phyloP scores from a whole-genome alignment of 495 filamentous ascomycete species.

The Friedmanniomyces simplex region DNA sequence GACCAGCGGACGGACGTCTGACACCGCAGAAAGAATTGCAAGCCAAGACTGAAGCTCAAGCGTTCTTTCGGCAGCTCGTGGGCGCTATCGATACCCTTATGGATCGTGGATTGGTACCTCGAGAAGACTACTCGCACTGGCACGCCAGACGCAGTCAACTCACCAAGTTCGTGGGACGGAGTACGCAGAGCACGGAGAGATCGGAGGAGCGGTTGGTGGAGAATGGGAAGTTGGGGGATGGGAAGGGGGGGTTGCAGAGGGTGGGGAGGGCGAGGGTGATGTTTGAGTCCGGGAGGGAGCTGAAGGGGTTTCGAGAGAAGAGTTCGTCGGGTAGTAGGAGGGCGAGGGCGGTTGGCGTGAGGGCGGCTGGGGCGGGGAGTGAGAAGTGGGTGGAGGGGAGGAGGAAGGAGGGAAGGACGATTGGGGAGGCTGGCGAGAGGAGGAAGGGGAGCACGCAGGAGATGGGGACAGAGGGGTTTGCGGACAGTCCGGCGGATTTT shows the following conservation, averaged over 20 bases:
- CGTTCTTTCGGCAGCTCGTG: conserved; percentile 4
- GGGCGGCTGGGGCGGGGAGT: background rate
- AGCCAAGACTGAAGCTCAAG: background rate
- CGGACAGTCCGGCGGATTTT: conserved; percentile 4
- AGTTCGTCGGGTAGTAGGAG: background rate
- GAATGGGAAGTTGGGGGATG: background rate
- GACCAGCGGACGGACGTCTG: background rate
- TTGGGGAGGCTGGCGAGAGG: too few relatives aligned
- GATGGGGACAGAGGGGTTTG: background rate
- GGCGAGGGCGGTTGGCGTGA: background rate
- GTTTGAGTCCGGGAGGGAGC: background rate
- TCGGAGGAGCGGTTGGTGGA: background rate
- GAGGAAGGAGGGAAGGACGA: too few relatives aligned
- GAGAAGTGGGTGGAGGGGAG: background rate
- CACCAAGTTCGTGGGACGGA: background rate
- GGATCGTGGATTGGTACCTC: conserved; percentile 12
- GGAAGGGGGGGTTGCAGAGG: background rate
- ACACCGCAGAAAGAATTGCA: background rate
- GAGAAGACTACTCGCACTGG: conserved; percentile 12
- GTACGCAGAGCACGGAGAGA: background rate
- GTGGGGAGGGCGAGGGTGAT: background rate
- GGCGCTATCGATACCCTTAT: conserved; percentile 17
- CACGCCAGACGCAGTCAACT: conserved; percentile 3
- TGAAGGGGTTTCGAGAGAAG: background rate
- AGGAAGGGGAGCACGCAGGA: too few relatives aligned